phyloP scores from a whole-genome alignment of 768 basidiomycete genomes.

The Termitomyces sp. region DNA sequence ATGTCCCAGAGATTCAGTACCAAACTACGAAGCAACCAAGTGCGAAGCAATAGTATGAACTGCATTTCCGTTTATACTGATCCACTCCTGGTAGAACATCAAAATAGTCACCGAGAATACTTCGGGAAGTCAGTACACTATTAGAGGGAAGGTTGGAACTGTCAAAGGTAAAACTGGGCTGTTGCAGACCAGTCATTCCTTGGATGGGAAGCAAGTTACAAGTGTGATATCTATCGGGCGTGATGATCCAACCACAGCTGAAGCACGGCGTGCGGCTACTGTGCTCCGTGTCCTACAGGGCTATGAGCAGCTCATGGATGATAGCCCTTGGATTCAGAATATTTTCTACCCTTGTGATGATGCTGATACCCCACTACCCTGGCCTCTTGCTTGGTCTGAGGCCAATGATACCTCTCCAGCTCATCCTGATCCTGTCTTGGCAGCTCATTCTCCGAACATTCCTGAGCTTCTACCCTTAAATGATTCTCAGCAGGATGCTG shows the following conservation, averaged over 20 bases:
- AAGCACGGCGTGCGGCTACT: slow-evolving; percentile 35
- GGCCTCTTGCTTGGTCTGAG: slow-evolving; percentile 35
- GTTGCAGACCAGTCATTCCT: slow-evolving; percentile 18
- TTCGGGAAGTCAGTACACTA: slow-evolving; percentile 27
- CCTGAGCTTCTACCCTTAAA: slow-evolving; percentile 26
- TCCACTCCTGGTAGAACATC: not conserved
- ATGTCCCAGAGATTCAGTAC: slow-evolving; percentile 34
- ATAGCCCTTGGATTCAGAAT: slow-evolving; percentile 45
- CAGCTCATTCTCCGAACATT: not conserved
- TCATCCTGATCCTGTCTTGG: not conserved
- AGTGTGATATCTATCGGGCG: slow-evolving; percentile 46
- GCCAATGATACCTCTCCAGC: not conserved
- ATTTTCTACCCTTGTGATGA: slow-evolving; percentile 35
- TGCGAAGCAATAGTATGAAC: slow-evolving; percentile 15
- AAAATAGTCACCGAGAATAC: slow-evolving; percentile 7
- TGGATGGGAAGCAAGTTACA: slow-evolving; percentile 23
- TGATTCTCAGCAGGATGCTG: slow-evolving; percentile 39
- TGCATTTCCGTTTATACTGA: not conserved
- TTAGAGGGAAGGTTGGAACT: slow-evolving; percentile 23
- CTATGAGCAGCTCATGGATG: slow-evolving; percentile 22
- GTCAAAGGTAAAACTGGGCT: slow-evolving; percentile 22
- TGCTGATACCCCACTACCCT: slow-evolving; percentile 17
- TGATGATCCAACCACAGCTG: slow-evolving; percentile 54
- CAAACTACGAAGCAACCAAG: slow-evolving; percentile 29
- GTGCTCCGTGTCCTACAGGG: slow-evolving; percentile 42